phyloP scores from a whole-genome alignment of 768 basidiomycete species.

The Leccinellum luteum region DNA sequence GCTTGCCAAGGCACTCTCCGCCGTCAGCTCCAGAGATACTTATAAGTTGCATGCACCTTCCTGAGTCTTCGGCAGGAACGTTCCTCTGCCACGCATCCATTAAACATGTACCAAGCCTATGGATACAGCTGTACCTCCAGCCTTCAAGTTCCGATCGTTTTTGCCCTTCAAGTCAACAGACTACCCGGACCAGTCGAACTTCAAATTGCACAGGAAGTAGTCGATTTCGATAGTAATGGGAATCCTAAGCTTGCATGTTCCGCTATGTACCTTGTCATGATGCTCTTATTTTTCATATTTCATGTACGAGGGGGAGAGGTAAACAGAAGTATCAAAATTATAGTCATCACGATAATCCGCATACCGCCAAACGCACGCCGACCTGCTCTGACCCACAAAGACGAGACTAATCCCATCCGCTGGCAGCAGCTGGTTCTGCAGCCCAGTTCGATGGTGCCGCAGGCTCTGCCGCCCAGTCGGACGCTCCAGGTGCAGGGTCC shows the following conservation, averaged over 20 bases:
- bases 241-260: neutral
- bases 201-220: too few relatives aligned
- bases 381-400: conserved; percentile 1
- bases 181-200: too few relatives aligned
- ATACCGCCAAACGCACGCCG: conserved; percentile 7
- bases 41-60: too few relatives aligned
- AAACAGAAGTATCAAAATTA: conserved; percentile 17
- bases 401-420: conserved; percentile 30
- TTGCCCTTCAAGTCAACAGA: neutral
- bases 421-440: conserved; percentile 22
- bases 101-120: neutral
- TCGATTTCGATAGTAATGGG: too few relatives aligned
- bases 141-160: too few relatives aligned
- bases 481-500: conserved; percentile 51
- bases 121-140: too few relatives aligned
- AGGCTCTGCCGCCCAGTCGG: conserved; percentile 90
- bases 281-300: conserved; percentile 18
- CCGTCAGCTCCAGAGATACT: too few relatives aligned
- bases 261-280: neutral
- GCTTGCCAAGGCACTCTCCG: too few relatives aligned
- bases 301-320: conserved; percentile 14
- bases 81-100: too few relatives aligned
- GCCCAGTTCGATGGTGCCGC: conserved; percentile 34
- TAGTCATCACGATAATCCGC: conserved; percentile 18
- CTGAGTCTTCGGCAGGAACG: too few relatives aligned